A percentile compares a stretch with the other conserved stretches of the same genome.
Evolutionary conservation across 805 yeast genomes (phyloP).

Genomic region (Naumovozyma baii): DNA sequence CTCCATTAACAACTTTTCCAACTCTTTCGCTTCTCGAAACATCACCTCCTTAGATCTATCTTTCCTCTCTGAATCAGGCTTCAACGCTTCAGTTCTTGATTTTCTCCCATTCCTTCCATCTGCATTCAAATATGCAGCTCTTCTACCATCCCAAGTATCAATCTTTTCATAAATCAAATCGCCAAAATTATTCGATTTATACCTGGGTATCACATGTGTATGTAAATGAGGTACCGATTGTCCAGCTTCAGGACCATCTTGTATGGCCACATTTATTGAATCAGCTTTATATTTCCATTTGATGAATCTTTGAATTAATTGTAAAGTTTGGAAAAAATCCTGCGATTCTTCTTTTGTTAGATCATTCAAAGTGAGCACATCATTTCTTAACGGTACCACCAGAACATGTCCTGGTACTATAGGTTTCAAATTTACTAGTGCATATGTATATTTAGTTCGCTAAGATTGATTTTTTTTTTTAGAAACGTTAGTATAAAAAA

Average conservation of each 20-base stretch:
- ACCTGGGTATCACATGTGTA: constrained; percentile 87
- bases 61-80: constrained; percentile 44
- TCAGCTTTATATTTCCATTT: constrained; percentile 65
- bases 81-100: constrained; percentile 19
- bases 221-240: constrained; percentile 94
- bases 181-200: constrained; percentile 45
- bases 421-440: constrained; percentile 86
- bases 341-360: constrained; percentile 58
- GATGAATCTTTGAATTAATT: constrained; percentile 58
- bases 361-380: constrained; percentile 52
- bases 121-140: constrained; percentile 18
- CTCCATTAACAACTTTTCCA: constrained; percentile 33
- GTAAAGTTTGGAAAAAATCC: constrained; percentile 74
- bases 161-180: constrained; percentile 66
- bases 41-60: constrained; percentile 55
- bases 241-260: constrained; percentile 94
- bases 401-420: constrained; percentile 89
- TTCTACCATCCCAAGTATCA: constrained; percentile 43
- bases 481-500: neutral
- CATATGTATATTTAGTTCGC: constrained; percentile 59
- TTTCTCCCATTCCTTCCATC: constrained; percentile 18
- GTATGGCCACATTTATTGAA: constrained; percentile 81
- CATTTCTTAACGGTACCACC: constrained; percentile 71
- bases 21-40: constrained; percentile 58
- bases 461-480: constrained; percentile 9